A percentile compares a stretch with the other conserved stretches of the same genome.
phyloP scores from a whole-genome alignment of 805 yeast species.

The Myxozyma kluyveri region DNA sequence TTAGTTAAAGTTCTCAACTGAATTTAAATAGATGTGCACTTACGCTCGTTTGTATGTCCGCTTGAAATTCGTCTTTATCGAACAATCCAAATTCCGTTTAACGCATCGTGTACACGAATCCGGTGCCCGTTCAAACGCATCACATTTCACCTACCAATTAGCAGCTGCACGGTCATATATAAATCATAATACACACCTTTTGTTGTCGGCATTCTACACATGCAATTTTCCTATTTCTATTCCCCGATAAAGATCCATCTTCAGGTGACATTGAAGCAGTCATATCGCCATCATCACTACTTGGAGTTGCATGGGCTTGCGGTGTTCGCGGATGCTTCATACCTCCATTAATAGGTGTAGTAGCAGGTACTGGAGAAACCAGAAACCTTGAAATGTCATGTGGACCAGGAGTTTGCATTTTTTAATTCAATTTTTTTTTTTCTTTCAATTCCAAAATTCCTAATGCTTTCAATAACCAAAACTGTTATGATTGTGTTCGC shows the following conservation, averaged over 20 bases:
- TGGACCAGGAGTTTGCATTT: too few relatives aligned
- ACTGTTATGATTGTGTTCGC: too few relatives aligned
- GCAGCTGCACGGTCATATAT: background rate
- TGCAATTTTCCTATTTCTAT: conserved; percentile 49
- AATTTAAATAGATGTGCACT: conserved; percentile 26
- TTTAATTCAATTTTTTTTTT: too few relatives aligned
- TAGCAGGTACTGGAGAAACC: too few relatives aligned
- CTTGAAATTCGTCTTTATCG: conserved; percentile 75
- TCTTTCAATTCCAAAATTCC: too few relatives aligned
- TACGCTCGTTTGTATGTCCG: conserved; percentile 86
- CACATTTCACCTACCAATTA: conserved; percentile 61
- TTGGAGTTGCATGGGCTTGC: background rate
- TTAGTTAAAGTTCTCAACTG: background rate
- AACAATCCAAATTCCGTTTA: conserved; percentile 67
- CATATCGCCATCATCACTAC: conserved; percentile 15
- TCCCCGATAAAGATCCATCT: conserved; percentile 9
- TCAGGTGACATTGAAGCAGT: conserved; percentile 20
- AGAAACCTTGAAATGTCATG: too few relatives aligned
- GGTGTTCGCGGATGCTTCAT: too few relatives aligned
- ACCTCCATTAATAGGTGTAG: too few relatives aligned
- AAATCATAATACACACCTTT: conserved; percentile 44
- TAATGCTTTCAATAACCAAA: too few relatives aligned
- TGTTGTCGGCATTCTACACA: conserved; percentile 97
- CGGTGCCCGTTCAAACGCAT: conserved; percentile 74
- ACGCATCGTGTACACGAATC: conserved; percentile 78